Evolutionary conservation across 108 stramenopile genomes (phyloP), one percentile per base, ranked within the genome.

Genomic region (Cyclostephanos invisitatus): DNA sequence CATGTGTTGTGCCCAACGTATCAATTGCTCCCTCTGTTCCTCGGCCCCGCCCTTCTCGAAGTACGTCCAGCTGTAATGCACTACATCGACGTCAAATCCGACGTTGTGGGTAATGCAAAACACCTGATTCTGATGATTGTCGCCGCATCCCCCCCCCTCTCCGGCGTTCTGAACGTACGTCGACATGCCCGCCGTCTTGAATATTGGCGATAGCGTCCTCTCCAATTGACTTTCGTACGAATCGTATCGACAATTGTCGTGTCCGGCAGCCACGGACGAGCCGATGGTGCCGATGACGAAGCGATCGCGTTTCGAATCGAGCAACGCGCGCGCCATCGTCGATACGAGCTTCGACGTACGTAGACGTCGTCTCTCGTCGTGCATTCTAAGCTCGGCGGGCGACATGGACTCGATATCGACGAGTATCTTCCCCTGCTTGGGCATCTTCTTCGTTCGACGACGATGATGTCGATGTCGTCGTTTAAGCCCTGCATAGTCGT

Each of bases 101-200:
- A 75, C 73, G 25, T 77, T 84, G 62, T 84, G 83, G 3, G 71
- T 81, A 56, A 84, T 57, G 70, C 83, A 84, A 35, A 57, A 84
- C n/a, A 81, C 76, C 64, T 84, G 83, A 38, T 84, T 84, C 35
- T 84, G 42, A 58, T 84, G 77, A 17, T 56, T 56, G 58, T 84
- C 83, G 18, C 80, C 80, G 38, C 83, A 84, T 59, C 83, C 83
- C 21, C 83, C 83, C 21, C 83, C 83, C 75, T 84, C 76, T 18
- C 83, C 83, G 10, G 83, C 83, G 61, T 84, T 84, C 40, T 78
- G 83, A 5, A 84, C 80, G 12, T 49, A 62, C 37, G 73, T 42
- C 11, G 62, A 66, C 75, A 84, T 81, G 35, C 64, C 65, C 14
- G 83, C 83, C 8, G 79, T 70, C 11, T 64, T 35, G 36, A 81